phyloP scores from a whole-genome alignment of 805 yeast species.

The Teunomyces kruisii region DNA sequence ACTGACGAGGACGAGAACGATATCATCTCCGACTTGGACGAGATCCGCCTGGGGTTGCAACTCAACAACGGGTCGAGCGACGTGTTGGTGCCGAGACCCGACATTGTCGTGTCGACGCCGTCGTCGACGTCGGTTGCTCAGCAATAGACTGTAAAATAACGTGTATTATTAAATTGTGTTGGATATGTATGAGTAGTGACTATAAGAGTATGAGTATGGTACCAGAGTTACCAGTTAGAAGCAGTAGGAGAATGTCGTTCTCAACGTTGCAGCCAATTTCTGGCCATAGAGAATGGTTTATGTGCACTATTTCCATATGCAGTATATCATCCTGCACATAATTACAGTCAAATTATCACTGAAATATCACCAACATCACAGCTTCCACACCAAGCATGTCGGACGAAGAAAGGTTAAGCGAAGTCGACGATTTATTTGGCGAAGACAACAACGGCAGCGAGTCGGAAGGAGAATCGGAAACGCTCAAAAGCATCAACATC shows the following conservation, averaged over 20 bases:
- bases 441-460: conserved; percentile 32
- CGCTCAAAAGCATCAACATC: conserved; percentile 34
- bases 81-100: conserved; percentile 8
- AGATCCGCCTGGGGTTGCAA: conserved; percentile 6
- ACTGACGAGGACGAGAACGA: conserved; percentile 23
- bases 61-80: conserved; percentile 3
- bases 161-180: conserved; percentile 3
- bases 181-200: background rate
- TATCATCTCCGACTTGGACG: conserved; percentile 14
- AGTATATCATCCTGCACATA: background rate
- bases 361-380: too few relatives aligned
- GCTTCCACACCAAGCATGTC: conserved; percentile 6
- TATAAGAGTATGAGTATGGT: too few relatives aligned
- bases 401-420: conserved; percentile 13
- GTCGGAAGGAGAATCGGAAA: conserved; percentile 34
- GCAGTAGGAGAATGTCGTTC: too few relatives aligned
- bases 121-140: conserved; percentile 8
- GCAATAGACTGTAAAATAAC: background rate
- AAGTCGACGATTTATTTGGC: conserved; percentile 39
- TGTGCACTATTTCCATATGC: background rate
- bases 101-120: conserved; percentile 15
- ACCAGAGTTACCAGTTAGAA: too few relatives aligned
- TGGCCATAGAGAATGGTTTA: too few relatives aligned
- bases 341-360: too few relatives aligned
- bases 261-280: too few relatives aligned